Evolutionary conservation across 2,329 filamentous ascomycete genomes (phyloP), one percentile per base, ranked within the genome.

Genomic region (Microcyclospora tardicrescens): DNA sequence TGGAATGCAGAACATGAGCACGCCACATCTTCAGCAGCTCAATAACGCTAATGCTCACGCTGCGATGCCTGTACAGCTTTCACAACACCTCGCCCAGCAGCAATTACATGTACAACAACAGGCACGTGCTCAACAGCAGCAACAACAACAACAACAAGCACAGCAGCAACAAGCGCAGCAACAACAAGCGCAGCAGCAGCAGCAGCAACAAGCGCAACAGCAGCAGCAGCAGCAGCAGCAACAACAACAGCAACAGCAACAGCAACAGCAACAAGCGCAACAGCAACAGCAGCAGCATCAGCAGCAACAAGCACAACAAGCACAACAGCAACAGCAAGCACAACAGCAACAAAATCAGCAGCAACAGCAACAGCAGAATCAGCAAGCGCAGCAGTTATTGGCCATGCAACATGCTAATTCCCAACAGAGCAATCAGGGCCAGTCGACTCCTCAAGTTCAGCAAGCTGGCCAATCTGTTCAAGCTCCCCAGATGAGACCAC

Each of bases 1-100:
- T 39, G 38, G 37, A 35, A 43, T 46, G 43, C 37, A 58, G 37
- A 60, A 62, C 42, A 67, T 75, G 54, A 72, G 59, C 34, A 61
- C 59, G 15, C 68, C 71, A 42, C 72, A 75, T 50, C 58, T 72
- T 28, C 62, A 68, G 34, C 67, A 69, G 33, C 19, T 24, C 19
- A 24, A 8, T 8, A 24, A 24, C 19, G 19, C 19, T 8, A 24
- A 24, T 24, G 19, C 19, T 24, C 19, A 24, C 8, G 5, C 19
- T 24, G 19, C 19, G 5, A 24, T 24, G 19, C 19, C 19, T 4
- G 19, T 24, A 8, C 19, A 24, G 8, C 19, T 24, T 24, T 5
- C 19, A 24, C 19, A 24, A 24, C 4, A 24, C 19, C 19, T 24
- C 8, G 19, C 19, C 4, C 5, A 24, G 5, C 19, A 24, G 19